These are phyloP conservation scores for Ceratonia siliqua DNA, from an alignment of 306 rosid genomes.

Conservation along the genomic window DNA sequence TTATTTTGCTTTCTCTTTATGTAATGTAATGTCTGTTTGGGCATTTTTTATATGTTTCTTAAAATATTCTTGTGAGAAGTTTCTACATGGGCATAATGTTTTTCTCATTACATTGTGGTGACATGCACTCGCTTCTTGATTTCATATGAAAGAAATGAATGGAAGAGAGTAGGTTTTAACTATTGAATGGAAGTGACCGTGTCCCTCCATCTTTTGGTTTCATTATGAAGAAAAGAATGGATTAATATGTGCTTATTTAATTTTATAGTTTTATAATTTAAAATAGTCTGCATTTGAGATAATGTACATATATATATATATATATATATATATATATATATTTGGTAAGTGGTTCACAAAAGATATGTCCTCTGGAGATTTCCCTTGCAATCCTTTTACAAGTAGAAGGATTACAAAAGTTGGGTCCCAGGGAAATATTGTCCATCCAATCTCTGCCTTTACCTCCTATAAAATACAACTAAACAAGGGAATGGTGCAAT, in stretches of 20 bases:
- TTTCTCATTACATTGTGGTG: background rate
- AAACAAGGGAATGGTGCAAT: background rate
- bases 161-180: background rate
- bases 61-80: background rate
- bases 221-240: background rate
- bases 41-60: background rate
- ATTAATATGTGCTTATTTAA: background rate
- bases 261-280: background rate
- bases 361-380: background rate
- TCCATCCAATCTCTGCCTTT: background rate
- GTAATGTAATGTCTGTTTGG: background rate
- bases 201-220: background rate
- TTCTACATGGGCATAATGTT: background rate
- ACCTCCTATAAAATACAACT: background rate
- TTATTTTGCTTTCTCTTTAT: background rate
- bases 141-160: background rate
- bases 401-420: background rate
- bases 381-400: background rate
- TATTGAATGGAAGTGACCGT: background rate
- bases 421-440: background rate
- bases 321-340: too few relatives aligned
- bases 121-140: slow-evolving; percentile 2
- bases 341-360: too few relatives aligned
- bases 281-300: background rate
- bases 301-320: too few relatives aligned